Conservation (phyloP, 2,329 filamentous ascomycete genomes). For the Fusarium sp. region DNA sequence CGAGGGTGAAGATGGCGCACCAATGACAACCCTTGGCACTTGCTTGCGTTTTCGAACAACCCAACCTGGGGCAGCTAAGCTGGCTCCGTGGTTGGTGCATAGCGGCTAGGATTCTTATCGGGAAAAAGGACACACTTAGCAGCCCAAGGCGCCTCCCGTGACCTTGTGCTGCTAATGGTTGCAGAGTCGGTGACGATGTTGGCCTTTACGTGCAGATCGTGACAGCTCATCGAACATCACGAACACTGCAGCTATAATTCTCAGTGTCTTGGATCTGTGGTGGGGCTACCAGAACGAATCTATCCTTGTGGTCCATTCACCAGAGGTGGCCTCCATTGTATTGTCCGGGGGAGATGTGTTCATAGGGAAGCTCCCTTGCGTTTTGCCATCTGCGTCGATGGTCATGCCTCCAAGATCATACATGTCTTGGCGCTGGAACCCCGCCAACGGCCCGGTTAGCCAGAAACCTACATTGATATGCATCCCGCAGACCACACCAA, state of each 20-base stretch:
- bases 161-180: slow-evolving; percentile 32
- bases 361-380: slow-evolving; percentile 27
- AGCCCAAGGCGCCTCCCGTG: slow-evolving; percentile 28
- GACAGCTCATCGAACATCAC: slow-evolving; percentile 45
- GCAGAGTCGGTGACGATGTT: slow-evolving; percentile 26
- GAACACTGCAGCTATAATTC: slow-evolving; percentile 37
- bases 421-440: slow-evolving; percentile 30
- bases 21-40: slow-evolving; percentile 39
- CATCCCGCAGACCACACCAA: slow-evolving; percentile 33
- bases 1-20: slow-evolving; percentile 31
- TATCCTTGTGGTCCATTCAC: slow-evolving; percentile 28
- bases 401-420: slow-evolving; percentile 42
- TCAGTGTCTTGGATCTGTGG: slow-evolving; percentile 33
- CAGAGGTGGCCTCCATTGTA: slow-evolving; percentile 22
- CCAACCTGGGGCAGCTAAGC: slow-evolving; percentile 42
- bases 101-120: slow-evolving; percentile 28
- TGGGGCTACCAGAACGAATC: slow-evolving; percentile 23
- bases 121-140: slow-evolving; percentile 30
- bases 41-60: slow-evolving; percentile 24
- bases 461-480: slow-evolving; percentile 34
- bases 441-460: slow-evolving; percentile 45
- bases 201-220: slow-evolving; percentile 30
- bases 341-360: slow-evolving; percentile 17
- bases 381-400: slow-evolving; percentile 35
- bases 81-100: slow-evolving; percentile 32